Evolutionary conservation across 306 rosid genomes (phyloP).

Genomic region (Cicer judaicum): DNA sequence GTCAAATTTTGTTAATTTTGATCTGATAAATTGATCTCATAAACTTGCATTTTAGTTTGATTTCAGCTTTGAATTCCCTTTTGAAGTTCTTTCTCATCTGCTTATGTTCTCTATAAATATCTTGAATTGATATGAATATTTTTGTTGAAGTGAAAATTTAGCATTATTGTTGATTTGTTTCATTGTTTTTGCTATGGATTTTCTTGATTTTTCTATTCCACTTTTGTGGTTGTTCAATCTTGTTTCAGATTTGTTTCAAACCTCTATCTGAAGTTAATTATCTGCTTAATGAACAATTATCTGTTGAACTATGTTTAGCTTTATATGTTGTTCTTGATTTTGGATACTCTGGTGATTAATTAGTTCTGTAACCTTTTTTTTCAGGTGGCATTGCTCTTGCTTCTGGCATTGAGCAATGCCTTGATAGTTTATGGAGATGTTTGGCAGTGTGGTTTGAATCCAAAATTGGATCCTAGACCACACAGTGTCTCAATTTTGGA

Average conservation of each 20-base stretch:
- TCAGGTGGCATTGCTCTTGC: slow-evolving; percentile 91
- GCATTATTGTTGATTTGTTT: not conserved
- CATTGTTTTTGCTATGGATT: slow-evolving; percentile 12
- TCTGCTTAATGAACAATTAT: slow-evolving; percentile 18
- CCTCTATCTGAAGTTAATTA: slow-evolving; percentile 18
- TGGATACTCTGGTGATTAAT: slow-evolving; percentile 8
- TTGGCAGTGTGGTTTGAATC: slow-evolving; percentile 67
- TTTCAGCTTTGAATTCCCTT: slow-evolving; percentile 26
- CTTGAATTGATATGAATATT: not conserved
- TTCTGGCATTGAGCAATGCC: slow-evolving; percentile 85
- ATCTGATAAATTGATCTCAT: slow-evolving; percentile 33
- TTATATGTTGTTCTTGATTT: not conserved
- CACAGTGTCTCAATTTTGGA: slow-evolving; percentile 92
- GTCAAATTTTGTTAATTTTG: slow-evolving; percentile 38
- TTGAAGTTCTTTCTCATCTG: slow-evolving; percentile 33
- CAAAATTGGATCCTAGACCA: slow-evolving; percentile 80
- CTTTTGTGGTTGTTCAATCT: not conserved
- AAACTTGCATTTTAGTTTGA: slow-evolving; percentile 31
- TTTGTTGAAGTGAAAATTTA: slow-evolving; percentile 9
- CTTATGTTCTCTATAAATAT: not conserved
- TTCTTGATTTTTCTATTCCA: slow-evolving; percentile 10
- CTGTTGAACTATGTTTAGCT: slow-evolving; percentile 9
- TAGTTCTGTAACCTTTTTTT: slow-evolving; percentile 22
- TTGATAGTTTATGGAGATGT: slow-evolving; percentile 51
- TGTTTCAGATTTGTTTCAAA: slow-evolving; percentile 5